Percentiles rank a stretch among this genome's conserved stretches.
phyloP scores from a whole-genome alignment of 2,329 filamentous ascomycete species.

The Cytospora mali region DNA sequence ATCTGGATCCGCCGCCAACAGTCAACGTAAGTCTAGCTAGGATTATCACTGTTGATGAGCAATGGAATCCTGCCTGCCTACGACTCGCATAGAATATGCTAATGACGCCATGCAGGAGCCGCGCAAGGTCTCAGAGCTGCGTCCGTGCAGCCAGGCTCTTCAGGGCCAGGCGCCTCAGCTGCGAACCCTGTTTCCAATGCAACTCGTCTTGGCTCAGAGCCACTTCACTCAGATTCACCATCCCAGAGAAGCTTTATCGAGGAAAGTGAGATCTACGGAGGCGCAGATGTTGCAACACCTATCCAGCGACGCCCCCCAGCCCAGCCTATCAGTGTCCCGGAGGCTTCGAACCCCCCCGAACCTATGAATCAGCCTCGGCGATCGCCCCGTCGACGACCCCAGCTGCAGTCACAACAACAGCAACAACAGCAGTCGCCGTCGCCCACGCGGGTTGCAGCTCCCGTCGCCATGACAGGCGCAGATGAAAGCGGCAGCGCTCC shows the following conservation, averaged over 20 bases:
- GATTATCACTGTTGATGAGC: neutral
- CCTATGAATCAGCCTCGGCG: neutral
- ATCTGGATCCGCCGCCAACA: neutral
- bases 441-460: neutral
- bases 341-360: neutral
- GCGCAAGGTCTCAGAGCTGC: neutral
- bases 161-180: neutral
- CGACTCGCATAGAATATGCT: neutral
- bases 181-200: neutral
- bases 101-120: neutral
- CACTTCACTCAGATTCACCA: conserved; percentile 17
- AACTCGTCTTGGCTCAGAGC: conserved; percentile 5
- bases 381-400: neutral
- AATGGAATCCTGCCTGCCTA: too few relatives aligned
- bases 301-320: neutral
- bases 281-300: conserved; percentile 32
- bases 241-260: conserved; percentile 34
- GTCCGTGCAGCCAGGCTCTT: conserved; percentile 3
- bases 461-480: neutral
- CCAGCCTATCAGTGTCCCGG: neutral
- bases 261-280: conserved; percentile 32
- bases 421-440: neutral
- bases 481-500: neutral
- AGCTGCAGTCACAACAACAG: neutral
- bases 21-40: neutral